Evolutionary conservation across 148 eudicot species (phyloP), one percentile per base, ranked within the genome.

Genomic region (Rhododendron williamsianum): DNA sequence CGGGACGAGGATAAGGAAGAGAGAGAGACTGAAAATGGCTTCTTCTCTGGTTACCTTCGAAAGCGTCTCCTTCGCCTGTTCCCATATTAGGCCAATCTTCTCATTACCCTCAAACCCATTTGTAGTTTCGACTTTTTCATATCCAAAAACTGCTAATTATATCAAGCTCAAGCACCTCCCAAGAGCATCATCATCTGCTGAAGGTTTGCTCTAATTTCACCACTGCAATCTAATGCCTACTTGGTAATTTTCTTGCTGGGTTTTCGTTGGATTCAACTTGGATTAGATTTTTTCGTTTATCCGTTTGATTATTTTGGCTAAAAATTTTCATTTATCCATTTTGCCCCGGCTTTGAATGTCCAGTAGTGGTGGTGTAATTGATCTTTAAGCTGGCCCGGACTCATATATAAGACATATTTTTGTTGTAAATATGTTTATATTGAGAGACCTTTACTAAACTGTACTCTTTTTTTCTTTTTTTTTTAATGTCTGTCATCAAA

Each of bases 151-250:
- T 82, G 9, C 81, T 76, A 69, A 85, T 72, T 60, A 9, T 74
- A 82, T 87, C 76, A 88, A 87, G 78, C 86, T 84, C 84, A 89
- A 85, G 23, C 80, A 78, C 86, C 81, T 89, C 45, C 83, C 86
- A 78, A 84, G 86, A 69, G 90, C 89, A 58, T 46, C 49, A 46
- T 46, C 49, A 46, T 58, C 91, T 86, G 80, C 93, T 58, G 88
- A 88, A 85, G 93, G 93, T 91, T 49, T 84, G 74, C 76, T 81
- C 54, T 56, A 46, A 48, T 15, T 63, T 58, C 52, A 78, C n/a
- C 78, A 38, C 41, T 81, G 19, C 71, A 84, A 52, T 71, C 56
- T 19, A 43, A 35, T 43, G 11, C 65, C 41, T 51, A 18, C 41
- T 36, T 63, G 25, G 9, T 3, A 11, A 30, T 16, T 27, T 63